A percentile compares a stretch with the other conserved stretches of the same genome.
These are phyloP conservation scores for Prunus mongolica DNA, from an alignment of 306 rosid genomes.

Conservation along the genomic window DNA sequence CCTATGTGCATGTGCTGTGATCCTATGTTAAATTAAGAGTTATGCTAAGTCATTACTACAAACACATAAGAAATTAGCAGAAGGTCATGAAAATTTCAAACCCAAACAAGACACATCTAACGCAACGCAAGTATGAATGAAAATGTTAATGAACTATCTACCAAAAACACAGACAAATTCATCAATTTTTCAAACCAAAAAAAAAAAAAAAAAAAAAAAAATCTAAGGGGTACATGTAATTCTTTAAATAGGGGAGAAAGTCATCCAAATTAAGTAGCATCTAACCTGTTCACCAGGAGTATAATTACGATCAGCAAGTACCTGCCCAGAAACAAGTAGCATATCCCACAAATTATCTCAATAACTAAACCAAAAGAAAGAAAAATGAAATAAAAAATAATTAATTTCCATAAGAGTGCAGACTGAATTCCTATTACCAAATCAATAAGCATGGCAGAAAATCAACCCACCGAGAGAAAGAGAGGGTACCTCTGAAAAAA, in stretches of 20 bases:
- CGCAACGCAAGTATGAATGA: not conserved
- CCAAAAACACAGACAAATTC: not conserved
- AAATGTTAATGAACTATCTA: not conserved
- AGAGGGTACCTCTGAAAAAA: slow-evolving; percentile 57
- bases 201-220: not conserved
- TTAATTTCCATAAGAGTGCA: not conserved
- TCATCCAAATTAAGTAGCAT: slow-evolving; percentile 6
- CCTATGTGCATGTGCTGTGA: not conserved
- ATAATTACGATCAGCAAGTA: slow-evolving; percentile 64
- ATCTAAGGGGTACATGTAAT: not conserved
- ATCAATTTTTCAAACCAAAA: not conserved
- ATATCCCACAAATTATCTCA: not conserved
- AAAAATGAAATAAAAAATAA: not conserved
- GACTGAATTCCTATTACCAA: not conserved
- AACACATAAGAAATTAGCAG: not conserved
- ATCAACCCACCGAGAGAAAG: slow-evolving; percentile 9
- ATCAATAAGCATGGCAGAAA: not conserved
- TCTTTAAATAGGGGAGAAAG: not conserved
- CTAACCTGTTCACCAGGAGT: slow-evolving; percentile 69
- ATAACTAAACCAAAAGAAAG: not conserved
- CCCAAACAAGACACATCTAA: not conserved
- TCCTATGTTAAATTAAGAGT: not conserved
- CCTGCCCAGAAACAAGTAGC: slow-evolving; percentile 33
- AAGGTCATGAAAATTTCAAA: not conserved
- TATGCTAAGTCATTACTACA: not conserved